Percentiles rank a stretch among this genome's conserved stretches.
Evolutionary conservation across 163 green algal genomes (phyloP).

Genomic region (Volvox carteri): DNA sequence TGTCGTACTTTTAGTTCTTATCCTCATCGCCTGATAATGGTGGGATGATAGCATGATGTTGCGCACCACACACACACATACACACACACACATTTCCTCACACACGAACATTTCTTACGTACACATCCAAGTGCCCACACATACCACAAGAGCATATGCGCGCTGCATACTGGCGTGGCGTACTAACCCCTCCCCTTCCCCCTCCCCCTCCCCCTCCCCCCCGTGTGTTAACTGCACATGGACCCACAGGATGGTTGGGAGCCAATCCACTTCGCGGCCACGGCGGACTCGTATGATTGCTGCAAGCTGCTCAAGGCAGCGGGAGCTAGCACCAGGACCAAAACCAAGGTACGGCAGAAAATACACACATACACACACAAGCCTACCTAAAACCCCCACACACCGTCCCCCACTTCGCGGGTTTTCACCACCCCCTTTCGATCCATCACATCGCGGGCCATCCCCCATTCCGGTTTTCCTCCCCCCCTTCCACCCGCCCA

Average conservation of each 20-base stretch:
- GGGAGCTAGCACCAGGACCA: neutral
- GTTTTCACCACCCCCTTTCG: neutral
- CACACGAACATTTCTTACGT: neutral
- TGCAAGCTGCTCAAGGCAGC: neutral
- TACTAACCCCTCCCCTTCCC: neutral
- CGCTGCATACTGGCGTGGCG: neutral
- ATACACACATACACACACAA: too few species aligned
- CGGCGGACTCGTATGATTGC: neutral
- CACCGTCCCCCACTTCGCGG: neutral
- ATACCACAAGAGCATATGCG: neutral
- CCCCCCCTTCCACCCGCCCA: neutral
- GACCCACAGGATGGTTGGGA: conserved; percentile 5
- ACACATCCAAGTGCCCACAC: neutral
- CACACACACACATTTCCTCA: neutral
- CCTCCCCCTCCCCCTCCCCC: neutral
- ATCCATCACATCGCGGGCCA: too few species aligned
- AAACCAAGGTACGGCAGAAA: neutral
- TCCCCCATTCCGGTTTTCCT: neutral
- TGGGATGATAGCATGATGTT: too few species aligned
- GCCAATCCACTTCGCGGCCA: conserved; percentile 6
- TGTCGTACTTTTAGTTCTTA: too few species aligned
- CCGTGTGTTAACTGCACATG: too few species aligned
- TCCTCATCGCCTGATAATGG: too few species aligned
- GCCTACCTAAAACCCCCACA: neutral
- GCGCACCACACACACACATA: too few species aligned